Evolutionary conservation across 2,329 filamentous ascomycete species (phyloP), one percentile per base, ranked within the genome.

Genomic region (Pseudopithomyces maydicus): DNA sequence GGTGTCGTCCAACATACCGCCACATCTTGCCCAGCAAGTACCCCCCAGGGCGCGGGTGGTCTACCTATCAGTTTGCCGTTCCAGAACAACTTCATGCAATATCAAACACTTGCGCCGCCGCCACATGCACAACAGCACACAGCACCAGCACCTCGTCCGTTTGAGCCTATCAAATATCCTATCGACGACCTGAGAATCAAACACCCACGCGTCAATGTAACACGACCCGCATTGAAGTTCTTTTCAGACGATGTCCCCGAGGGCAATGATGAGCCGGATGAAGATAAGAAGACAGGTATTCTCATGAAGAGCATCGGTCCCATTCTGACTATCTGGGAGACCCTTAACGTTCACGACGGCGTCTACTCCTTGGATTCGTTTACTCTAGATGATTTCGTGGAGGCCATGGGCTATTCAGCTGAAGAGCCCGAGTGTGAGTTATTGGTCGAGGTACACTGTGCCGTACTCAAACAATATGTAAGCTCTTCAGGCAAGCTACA

Each of bases 291-390:
- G 54, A 73, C 69, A 42, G 85, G 88, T 38, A 87, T 98, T 52
- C 79, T 88, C 19, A 95, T 94, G 86, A 87, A 90, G 66, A 94
- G 92, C 3, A 86, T 97, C n/a, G 92, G 93, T 0, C 84, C 87
- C 2, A 80, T 98, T 15, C 79, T 99, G 22, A 94, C 97, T 77
- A 91, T 91, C 0, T 99, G 95, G 95, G 92, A 97, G 67, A 97
- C 93, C 0, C 82, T 99, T 33, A 99, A 97, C 69, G 94, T 99
- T n/a, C 97, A 97, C 72, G 96, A 92, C 71, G 92, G 97, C 69
- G 89, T 97, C 17, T 96, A 96, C 71, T 87, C 91, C 69, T 83
- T 99, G 23, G 95, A 99, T 75, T 98, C 94, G 0, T 99, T 99
- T 72, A 98, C 94, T 0, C 96, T 98, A 69, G 95, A 99, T 73